Evolutionary conservation across 495 filamentous ascomycete species (phyloP), one percentile per base, ranked within the genome.

Genomic region (Chaetomidium leptoderma): DNA sequence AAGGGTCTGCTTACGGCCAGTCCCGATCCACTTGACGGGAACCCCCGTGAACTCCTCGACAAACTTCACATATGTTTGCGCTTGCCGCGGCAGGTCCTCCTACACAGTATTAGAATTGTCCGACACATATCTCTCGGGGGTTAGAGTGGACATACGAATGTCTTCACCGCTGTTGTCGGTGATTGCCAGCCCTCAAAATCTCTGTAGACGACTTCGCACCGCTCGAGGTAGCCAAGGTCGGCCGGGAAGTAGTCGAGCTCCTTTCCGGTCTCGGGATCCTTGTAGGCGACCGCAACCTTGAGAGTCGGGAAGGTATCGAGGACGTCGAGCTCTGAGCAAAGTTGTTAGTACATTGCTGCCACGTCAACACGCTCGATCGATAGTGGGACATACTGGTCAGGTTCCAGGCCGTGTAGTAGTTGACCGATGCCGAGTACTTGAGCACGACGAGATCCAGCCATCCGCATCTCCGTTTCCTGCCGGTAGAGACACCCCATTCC

Each of bases 391-490:
- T 57, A 62, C 59, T 96, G 58, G 91, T 96, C 36, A 96, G 74
- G 78, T 96, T 95, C 45, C 95, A 72, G 2, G 77, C 74, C 10
- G 84, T 87, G 74, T 90, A 89, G 74, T 89, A 80, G 76, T 89
- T 89, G 61, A 91, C 76, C 2, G 76, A 72, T 32, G 79, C 74
- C 39, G 82, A 89, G 78, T 91, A 90, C 63, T 89, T 86, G 55
- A 89, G 70, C n/a, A 93, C 77, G n/a, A 92, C 86, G 7, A 96
- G 80, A 67, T 97, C 91, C 37, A 96, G 80, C 90, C 89, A 95
- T 27, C 91, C 92, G 67, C 91, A 96, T 44, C 91, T 83, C 21
- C 92, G 85, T 62, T 75, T 83, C 52, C 92, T 83, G 57, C 92
- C 91, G 23, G 91, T 96, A 35, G 64, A 42, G 86, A 96, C 33